phyloP scores from a whole-genome alignment of 2,329 filamentous ascomycete genomes.

The Phialemoniopsis sp. region DNA sequence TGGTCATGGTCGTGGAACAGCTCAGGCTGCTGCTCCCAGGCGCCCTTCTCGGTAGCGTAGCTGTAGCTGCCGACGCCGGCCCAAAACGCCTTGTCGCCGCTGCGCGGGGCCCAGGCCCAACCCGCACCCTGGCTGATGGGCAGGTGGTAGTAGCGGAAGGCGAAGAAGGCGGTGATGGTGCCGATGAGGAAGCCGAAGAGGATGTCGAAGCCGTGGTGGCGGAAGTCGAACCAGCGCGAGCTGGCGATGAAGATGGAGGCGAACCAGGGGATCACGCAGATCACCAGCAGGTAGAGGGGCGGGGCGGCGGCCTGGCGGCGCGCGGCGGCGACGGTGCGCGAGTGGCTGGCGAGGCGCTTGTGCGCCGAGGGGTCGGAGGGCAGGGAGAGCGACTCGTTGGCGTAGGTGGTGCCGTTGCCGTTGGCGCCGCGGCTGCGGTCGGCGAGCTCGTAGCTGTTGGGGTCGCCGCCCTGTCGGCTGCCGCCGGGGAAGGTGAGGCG shows the following conservation, averaged over 20 bases:
- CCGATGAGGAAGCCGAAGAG: constrained; percentile 81
- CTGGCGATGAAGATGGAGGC: constrained; percentile 77
- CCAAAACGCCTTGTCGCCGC: constrained; percentile 70
- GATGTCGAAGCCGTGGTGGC: constrained; percentile 91
- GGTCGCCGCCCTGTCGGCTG: constrained; percentile 31
- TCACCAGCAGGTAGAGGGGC: constrained; percentile 70
- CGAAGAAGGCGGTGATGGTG: constrained; percentile 63
- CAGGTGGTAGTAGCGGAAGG: constrained; percentile 82
- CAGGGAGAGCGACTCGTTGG: constrained; percentile 21
- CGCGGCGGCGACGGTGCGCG: constrained; percentile 41
- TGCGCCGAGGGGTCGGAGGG: constrained; percentile 21
- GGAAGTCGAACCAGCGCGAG: constrained; percentile 83
- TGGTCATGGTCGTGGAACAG: constrained; percentile 4
- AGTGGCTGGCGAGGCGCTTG: constrained; percentile 25
- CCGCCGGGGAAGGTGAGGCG: constrained; percentile 46
- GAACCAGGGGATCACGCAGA: constrained; percentile 68
- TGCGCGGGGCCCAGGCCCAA: constrained; percentile 85
- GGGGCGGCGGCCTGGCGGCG: constrained; percentile 77
- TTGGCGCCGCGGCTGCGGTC: constrained; percentile 36
- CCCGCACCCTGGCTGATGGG: constrained; percentile 75
- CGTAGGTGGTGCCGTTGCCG: no score
- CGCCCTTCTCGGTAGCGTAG: constrained; percentile 42
- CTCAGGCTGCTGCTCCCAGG: constrained; percentile 11
- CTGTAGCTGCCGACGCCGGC: constrained; percentile 63
- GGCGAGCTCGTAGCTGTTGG: constrained; percentile 24